Conservation (phyloP, 106 monocot genomes). For the Ottelia alismoides region DNA sequence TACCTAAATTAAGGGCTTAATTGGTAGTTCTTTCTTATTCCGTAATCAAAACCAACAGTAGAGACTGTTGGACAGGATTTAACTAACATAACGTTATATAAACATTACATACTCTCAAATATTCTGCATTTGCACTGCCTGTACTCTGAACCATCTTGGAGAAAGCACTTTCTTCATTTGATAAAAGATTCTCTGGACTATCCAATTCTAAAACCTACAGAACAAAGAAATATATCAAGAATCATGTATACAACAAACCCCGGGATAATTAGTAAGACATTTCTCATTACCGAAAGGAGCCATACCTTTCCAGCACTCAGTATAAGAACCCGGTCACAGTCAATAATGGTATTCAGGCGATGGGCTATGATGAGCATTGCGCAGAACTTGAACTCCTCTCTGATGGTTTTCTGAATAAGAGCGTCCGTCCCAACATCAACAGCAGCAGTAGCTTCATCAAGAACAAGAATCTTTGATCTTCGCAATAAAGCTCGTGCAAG, state of each 20-base stretch:
- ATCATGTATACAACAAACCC: background rate
- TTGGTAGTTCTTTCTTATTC: no score
- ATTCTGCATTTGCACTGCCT: conserved; percentile 93
- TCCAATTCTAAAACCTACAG: conserved; percentile 86
- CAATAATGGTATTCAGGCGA: conserved; percentile 90
- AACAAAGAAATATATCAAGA: background rate
- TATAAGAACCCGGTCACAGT: conserved; percentile 84
- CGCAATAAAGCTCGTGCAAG: conserved; percentile 86
- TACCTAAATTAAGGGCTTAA: no score
- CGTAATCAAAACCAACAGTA: no score
- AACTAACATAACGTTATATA: background rate
- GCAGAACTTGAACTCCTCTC: conserved; percentile 93
- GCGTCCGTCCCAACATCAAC: conserved; percentile 98
- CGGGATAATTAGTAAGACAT: background rate
- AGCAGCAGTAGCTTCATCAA: conserved; percentile 99
- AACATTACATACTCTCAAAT: conserved; percentile 46
- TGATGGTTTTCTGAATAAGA: conserved; percentile 93
- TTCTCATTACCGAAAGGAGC: background rate
- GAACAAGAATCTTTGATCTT: conserved; percentile 94
- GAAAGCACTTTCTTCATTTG: conserved; percentile 82
- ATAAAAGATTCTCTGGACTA: conserved; percentile 68
- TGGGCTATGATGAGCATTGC: conserved; percentile 98
- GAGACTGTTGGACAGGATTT: no score
- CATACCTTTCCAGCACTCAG: conserved; percentile 82
- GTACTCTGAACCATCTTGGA: conserved; percentile 97